phyloP scores from a whole-genome alignment of 495 filamentous ascomycete species.

The Mycothermus thermophilus region DNA sequence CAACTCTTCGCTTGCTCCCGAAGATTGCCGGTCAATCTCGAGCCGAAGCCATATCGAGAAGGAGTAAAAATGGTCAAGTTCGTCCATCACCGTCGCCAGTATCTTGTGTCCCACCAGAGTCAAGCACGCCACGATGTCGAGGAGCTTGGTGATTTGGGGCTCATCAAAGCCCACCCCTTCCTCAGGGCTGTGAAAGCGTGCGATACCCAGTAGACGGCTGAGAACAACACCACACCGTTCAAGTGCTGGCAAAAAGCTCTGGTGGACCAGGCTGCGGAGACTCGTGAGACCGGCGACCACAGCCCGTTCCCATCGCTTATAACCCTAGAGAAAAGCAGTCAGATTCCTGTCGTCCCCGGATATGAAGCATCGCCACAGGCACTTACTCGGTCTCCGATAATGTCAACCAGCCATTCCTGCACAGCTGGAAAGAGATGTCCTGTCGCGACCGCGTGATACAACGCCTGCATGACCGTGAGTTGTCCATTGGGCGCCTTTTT shows the following conservation, averaged over 20 bases:
- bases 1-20: conserved; percentile 34
- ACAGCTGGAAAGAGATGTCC: conserved; percentile 64
- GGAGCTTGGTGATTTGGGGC: conserved; percentile 34
- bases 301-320: conserved; percentile 91
- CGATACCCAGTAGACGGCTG: conserved; percentile 71
- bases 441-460: conserved; percentile 77
- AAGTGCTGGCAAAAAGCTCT: conserved; percentile 75
- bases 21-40: conserved; percentile 53
- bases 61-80: conserved; percentile 59
- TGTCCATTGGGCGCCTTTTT: conserved; percentile 23
- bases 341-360: background rate
- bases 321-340: conserved; percentile 46
- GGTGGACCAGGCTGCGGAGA: conserved; percentile 63
- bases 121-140: conserved; percentile 63
- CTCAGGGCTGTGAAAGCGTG: conserved; percentile 60
- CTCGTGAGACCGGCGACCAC: conserved; percentile 61
- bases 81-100: conserved; percentile 55
- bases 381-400: conserved; percentile 66
- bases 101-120: conserved; percentile 62
- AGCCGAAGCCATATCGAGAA: conserved; percentile 80
- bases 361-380: background rate
- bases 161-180: conserved; percentile 49
- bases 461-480: conserved; percentile 50
- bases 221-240: conserved; percentile 74
- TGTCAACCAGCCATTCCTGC: conserved; percentile 81